A percentile compares a stretch with the other conserved stretches of the same genome.
phyloP scores from a whole-genome alignment of 768 basidiomycete genomes.

The Clathrus columnatus region DNA sequence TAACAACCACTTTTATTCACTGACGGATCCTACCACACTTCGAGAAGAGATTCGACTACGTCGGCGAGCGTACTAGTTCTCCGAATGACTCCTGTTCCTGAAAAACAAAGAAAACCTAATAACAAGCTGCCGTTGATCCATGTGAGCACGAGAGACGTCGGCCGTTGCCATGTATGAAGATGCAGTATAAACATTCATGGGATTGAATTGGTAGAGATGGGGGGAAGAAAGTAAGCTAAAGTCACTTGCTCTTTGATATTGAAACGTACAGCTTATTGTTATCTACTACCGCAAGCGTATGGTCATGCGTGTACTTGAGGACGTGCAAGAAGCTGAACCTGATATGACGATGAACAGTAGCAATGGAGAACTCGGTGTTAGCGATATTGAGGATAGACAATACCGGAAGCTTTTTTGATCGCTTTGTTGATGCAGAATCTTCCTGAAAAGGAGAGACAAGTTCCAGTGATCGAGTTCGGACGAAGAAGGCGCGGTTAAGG shows the following conservation, averaged over 20 bases:
- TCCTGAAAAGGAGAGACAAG: slow-evolving; percentile 28
- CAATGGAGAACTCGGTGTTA: slow-evolving; percentile 20
- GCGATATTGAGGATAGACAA: slow-evolving; percentile 16
- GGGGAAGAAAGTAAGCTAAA: slow-evolving; percentile 4
- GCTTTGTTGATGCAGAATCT: slow-evolving; percentile 30
- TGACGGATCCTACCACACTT: slow-evolving; percentile 88
- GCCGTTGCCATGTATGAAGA: slow-evolving; percentile 95
- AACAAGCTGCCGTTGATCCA: slow-evolving; percentile 93
- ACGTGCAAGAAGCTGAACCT: slow-evolving; percentile 22
- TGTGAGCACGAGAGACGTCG: slow-evolving; percentile 98
- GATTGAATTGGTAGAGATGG: slow-evolving; percentile 64
- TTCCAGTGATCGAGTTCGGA: slow-evolving; percentile 52
- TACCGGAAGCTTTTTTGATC: slow-evolving; percentile 31
- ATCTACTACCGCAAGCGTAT: slow-evolving; percentile 76
- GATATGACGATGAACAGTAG: slow-evolving; percentile 22
- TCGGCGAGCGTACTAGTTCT: slow-evolving; percentile 90
- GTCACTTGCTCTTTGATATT: background rate
- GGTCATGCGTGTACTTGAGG: slow-evolving; percentile 64
- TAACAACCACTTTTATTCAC: slow-evolving; percentile 89
- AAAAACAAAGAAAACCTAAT: slow-evolving; percentile 84
- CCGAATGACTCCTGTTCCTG: slow-evolving; percentile 79
- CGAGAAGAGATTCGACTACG: slow-evolving; percentile 71
- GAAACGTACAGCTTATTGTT: slow-evolving; percentile 1
- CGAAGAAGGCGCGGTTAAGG: slow-evolving; percentile 25
- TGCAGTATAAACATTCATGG: slow-evolving; percentile 88